Evolutionary conservation across 2,329 filamentous ascomycete genomes (phyloP), one percentile per base, ranked within the genome.

Genomic region (Fusarium succisae): DNA sequence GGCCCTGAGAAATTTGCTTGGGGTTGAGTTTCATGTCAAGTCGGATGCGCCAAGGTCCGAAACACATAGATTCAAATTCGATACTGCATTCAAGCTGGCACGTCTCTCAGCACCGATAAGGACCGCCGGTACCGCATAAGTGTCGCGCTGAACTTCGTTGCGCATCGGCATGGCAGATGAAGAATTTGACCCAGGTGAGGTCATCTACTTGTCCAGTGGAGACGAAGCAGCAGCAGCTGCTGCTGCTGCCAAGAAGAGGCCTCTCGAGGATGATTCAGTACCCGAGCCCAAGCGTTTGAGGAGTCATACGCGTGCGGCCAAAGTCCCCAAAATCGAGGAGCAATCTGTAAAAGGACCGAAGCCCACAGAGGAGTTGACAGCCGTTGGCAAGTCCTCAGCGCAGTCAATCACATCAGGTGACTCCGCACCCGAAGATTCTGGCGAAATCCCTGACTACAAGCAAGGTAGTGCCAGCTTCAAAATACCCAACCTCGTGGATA

Each of bases 401-500:
- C 51, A 64, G 39, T 41, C 60, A 28, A 66, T 38, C 17, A 69
- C 72, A 18, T 38, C 75, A 17, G 47, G 54, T 26, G 63, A 71
- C 17, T 63, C 61, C 12, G 63, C 54, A 30, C 43, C 71, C 26
- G 61, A 70, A 37, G 68, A 76, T 35, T 73, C 71, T 30, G 60
- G 51, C 8, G 62, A 78, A 22, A 60, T 76, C 26, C 74, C 72
- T 5, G 48, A 73, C 6, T 82, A 74, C 60, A 64, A 60, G 18
- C 50, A 67, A n/a, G 72, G 70, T 39, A 67, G 71, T 17, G 24
- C 69, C 38, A 67, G 66, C 35, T 78, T 82, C 53, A 74, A 73
- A 43, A 68, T 83, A 14, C 81, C 81, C 11, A 71, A 66, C 13
- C 74, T 81, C 43, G 43, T 77, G 9, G 59, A 76, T 14, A 78